Conservation (phyloP, 2,329 filamentous ascomycete genomes). For the Tolypocladium endophyticum region DNA sequence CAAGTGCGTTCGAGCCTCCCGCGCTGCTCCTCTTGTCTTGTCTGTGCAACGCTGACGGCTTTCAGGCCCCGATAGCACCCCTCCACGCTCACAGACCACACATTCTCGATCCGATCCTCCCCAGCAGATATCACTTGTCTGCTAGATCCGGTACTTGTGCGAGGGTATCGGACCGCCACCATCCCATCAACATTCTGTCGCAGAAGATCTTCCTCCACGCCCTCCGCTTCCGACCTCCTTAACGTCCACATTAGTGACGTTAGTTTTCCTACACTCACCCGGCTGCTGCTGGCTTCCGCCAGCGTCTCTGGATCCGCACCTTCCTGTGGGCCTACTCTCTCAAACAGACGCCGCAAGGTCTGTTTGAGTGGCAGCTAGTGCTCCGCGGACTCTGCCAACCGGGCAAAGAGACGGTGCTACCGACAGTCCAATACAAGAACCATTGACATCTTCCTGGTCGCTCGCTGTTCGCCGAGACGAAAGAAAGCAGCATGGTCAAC, state of each 20-base stretch:
- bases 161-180: constrained; percentile 69
- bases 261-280: constrained; percentile 25
- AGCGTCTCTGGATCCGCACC: constrained; percentile 55
- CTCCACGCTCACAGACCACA: constrained; percentile 8
- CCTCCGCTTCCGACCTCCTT: constrained; percentile 80
- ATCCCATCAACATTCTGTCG: constrained; percentile 77
- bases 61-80: constrained; percentile 52
- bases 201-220: constrained; percentile 72
- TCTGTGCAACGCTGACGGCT: background rate
- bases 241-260: constrained; percentile 68
- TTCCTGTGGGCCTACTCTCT: constrained; percentile 94
- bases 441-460: background rate
- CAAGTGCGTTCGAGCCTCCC: constrained; percentile 52
- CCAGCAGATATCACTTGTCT: constrained; percentile 17
- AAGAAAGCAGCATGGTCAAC: constrained; percentile 56
- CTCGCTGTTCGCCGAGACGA: background rate
- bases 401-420: constrained; percentile 16
- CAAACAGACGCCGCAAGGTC: constrained; percentile 87
- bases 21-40: background rate
- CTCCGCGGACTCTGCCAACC: constrained; percentile 59
- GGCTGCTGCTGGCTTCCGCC: constrained; percentile 78
- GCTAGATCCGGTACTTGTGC: constrained; percentile 73
- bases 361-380: constrained; percentile 97
- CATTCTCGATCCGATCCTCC: constrained; percentile 4
- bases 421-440: background rate